Evolutionary conservation across 768 basidiomycete genomes (phyloP).

Genomic region (Russula emetica): DNA sequence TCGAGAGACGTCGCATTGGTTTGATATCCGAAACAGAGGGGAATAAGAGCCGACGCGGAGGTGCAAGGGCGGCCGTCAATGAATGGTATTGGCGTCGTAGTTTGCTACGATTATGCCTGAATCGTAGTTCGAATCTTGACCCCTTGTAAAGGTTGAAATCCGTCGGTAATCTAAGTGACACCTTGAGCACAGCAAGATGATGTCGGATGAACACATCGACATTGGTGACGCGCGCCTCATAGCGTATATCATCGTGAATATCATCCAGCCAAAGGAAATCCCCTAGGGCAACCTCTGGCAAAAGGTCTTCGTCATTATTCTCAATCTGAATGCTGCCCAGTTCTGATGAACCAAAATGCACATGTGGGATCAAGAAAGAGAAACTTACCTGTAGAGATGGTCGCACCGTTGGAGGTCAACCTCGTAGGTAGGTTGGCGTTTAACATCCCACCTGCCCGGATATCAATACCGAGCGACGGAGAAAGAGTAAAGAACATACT

Average conservation of each 20-base stretch:
- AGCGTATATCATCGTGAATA: constrained; percentile 7
- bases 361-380: background rate
- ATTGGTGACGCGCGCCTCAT: constrained; percentile 13
- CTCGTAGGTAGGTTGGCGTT: background rate
- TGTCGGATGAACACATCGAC: background rate
- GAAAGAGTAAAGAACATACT: constrained; percentile 37
- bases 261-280: constrained; percentile 21
- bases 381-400: background rate
- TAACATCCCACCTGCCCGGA: constrained; percentile 28
- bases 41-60: constrained; percentile 48
- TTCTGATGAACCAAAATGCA: background rate
- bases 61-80: constrained; percentile 41
- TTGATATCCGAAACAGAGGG: constrained; percentile 38
- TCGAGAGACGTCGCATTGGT: constrained; percentile 21
- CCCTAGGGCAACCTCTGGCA: constrained; percentile 18
- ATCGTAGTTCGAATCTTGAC: constrained; percentile 46
- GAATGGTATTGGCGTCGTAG: constrained; percentile 61
- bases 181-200: constrained; percentile 38
- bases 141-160: constrained; percentile 41
- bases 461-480: constrained; percentile 30
- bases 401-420: background rate
- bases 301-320: constrained; percentile 13
- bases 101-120: constrained; percentile 51
- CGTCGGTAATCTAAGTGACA: constrained; percentile 43
- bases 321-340: constrained; percentile 14